Base-by-base conservation (phyloP, 2,329 filamentous ascomycete species). In the Fusarium chuoi region DNA sequence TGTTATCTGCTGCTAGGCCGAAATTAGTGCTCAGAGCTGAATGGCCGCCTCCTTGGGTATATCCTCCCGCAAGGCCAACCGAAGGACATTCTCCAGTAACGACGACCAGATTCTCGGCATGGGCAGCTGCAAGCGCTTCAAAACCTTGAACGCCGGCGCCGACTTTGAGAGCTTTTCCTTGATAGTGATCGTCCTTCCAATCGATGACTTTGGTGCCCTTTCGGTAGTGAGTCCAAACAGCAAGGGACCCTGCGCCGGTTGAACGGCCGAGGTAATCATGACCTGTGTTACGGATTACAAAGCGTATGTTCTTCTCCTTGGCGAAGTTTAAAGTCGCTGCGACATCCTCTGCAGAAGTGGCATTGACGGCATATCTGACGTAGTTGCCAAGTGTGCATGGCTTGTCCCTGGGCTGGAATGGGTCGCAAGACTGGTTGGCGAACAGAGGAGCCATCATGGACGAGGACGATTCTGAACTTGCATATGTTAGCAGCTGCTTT, bases 1-100 rank as follows among this genome's bases (percentile, higher is more conserved):
- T 84, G 51, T 92, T 87, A 72, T 93, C 90, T 1, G 89, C 89
- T 22, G 81, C 87, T 0, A 93, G 81, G 7, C 91, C 91, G 52
- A 87, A 88, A 15, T 77, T 81, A 1, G 86, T 87, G 26, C 82
- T 83, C 5, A 92, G 81, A 0, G 85, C 82, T 1, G 85, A 86
- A 75, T 91, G 89, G 0, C 76, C 76, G 0, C 91, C 90, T n/a
- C 89, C 90, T 77, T 90, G 88, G 3, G 83, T 85, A 74, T 89
- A 92, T 2, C 90, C 90, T 36, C 90, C 91, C 0, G 87, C 87
- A 4, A 90, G 77, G 2, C 90, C 89, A 15, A 92, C 74, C 5
- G 86, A 87, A 2, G 78, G 74, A 60, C 88, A 89, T 28, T 88
- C 87, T 10, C 90, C 89, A 24, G 87, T 88, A 11, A 91, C 85